Base-by-base conservation (phyloP, 306 rosid species). In the Fagus sylvatica region DNA sequence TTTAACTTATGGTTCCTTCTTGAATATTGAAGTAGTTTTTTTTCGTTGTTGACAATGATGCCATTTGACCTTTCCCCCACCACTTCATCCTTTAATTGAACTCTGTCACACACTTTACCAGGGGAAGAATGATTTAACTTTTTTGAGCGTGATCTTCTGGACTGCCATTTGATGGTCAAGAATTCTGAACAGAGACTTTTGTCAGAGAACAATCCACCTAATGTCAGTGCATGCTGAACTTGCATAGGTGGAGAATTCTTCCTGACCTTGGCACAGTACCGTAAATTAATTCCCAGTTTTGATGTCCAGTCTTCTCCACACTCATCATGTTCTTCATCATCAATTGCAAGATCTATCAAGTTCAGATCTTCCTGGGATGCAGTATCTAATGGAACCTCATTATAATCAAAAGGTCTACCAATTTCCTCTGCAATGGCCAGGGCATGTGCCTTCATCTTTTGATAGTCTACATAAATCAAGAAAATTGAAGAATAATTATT, bases 281-380 rank as follows among this genome's bases (percentile, higher is more conserved):
- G 89, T 74, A 95, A 81, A 87, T 95, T 95, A 77, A 95, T 87
- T 76, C 96, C 98, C 73, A 95, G 81, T 83, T 83, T 84, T 53
- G 98, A 93, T 55, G 99, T 95, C 99, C 99, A 95, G 83, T 95
- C 98, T 80, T 83, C 89, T 81, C 88, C 89, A 78, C 86, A 82
- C 56, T 85, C 91, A 84, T 73, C 74, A 69, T 49, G 87, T 73
- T 85, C 87, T 79, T 86, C 91, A 74, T 85, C 91, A 82, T 91
- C 99, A 66, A 93, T 76, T 17, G 98, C 99, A 69, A 88, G 88
- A 82, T 93, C 97, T 83, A 95, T 95, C 87, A 93, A 89, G 69
- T 88, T 83, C 83, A 95, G 85, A 73, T 93, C 97, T 84, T 88
- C 91, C 51, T 83, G 84, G 75, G 97, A 90, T 62, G 99, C 98